phyloP scores from a whole-genome alignment of 306 rosid genomes.

The Lablab purpureus region DNA sequence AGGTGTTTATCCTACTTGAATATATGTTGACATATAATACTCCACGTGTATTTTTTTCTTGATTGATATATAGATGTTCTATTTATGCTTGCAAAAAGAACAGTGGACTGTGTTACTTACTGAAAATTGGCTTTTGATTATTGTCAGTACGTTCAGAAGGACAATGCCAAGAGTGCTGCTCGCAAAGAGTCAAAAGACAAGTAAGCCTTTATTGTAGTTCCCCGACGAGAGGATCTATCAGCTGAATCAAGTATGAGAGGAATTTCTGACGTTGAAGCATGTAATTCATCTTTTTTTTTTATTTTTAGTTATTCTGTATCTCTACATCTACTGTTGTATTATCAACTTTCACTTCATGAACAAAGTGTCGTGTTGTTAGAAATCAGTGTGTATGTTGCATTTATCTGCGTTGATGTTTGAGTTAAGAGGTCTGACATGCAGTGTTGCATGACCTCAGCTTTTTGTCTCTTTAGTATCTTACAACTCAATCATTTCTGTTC shows the following conservation, averaged over 20 bases:
- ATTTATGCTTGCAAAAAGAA: constrained; percentile 38
- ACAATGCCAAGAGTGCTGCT: constrained; percentile 58
- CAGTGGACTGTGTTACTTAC: constrained; percentile 7
- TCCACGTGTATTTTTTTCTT: constrained; percentile 28
- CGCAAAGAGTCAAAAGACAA: constrained; percentile 63
- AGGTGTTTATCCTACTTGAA: constrained; percentile 32
- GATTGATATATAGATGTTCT: constrained; percentile 34
- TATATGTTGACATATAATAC: constrained; percentile 25
- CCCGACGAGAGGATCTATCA: constrained; percentile 72
- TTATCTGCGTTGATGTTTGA: constrained; percentile 17
- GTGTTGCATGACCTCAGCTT: constrained; percentile 2
- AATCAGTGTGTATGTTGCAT: constrained; percentile 6
- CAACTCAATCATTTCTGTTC: background rate
- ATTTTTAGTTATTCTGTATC: constrained; percentile 6
- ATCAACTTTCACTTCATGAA: constrained; percentile 10
- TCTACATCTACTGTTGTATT: constrained; percentile 8
- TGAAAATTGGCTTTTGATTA: constrained; percentile 48
- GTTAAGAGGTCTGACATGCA: background rate
- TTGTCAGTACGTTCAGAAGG: constrained; percentile 89
- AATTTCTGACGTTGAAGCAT: constrained; percentile 60
- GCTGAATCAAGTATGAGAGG: constrained; percentile 64
- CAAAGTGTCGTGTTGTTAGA: background rate
- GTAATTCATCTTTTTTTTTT: constrained; percentile 49
- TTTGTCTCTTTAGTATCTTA: constrained; percentile 14
- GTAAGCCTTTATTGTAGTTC: constrained; percentile 63